Conservation (phyloP, 192 early-diverging fungal species). For the Funneliformis mosseae region DNA sequence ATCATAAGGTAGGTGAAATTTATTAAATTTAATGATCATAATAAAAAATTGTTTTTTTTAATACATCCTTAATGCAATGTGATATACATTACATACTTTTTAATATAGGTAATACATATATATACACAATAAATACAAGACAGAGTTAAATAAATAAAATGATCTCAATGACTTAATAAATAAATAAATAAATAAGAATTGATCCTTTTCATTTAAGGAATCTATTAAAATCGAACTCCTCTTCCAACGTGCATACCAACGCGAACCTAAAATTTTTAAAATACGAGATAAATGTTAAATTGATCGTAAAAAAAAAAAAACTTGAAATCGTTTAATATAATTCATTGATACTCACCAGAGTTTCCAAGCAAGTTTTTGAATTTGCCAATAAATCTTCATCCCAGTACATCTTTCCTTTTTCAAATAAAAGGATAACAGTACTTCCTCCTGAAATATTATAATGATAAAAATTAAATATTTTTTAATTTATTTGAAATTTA, state of each 20-base stretch:
- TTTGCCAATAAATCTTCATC: conserved; percentile 73
- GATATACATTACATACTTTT: too few relatives aligned
- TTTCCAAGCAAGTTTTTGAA: conserved; percentile 66
- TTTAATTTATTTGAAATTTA: background rate
- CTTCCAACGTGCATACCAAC: conserved; percentile 10
- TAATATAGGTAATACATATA: too few relatives aligned
- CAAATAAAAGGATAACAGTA: conserved; percentile 71
- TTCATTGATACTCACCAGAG: conserved; percentile 51
- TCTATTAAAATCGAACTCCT: background rate
- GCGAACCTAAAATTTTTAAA: conserved; percentile 6
- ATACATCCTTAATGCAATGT: too few relatives aligned
- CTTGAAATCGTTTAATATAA: background rate
- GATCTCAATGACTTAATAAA: too few relatives aligned
- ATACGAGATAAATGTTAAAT: background rate
- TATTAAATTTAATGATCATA: too few relatives aligned
- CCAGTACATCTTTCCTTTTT: conserved; percentile 61
- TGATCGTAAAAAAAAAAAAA: background rate
- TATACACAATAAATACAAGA: too few relatives aligned
- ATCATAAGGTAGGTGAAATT: too few relatives aligned
- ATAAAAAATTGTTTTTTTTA: too few relatives aligned
- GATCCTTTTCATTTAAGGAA: too few relatives aligned
- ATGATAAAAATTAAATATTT: background rate
- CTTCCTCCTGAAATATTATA: conserved; percentile 51
- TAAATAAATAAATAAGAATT: background rate
- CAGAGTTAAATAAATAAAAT: too few relatives aligned